Percentiles rank a stretch among this genome's conserved stretches.
phyloP scores from a whole-genome alignment of 805 yeast genomes.

The Candida nanaspora region DNA sequence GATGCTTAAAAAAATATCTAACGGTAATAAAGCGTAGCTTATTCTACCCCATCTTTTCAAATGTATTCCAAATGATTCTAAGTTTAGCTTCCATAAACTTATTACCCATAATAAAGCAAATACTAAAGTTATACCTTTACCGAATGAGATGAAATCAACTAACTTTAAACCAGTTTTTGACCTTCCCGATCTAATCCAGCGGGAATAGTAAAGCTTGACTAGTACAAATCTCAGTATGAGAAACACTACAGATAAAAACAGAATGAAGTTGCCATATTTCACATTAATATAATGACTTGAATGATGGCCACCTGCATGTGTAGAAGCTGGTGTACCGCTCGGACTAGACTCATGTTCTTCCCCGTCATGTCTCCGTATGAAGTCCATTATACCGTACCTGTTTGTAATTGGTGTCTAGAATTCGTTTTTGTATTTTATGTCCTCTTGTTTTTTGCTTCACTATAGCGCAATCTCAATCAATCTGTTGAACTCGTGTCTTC shows the following conservation, averaged over 20 bases:
- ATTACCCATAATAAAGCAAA: constrained; percentile 12
- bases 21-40: constrained; percentile 49
- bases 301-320: neutral
- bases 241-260: constrained; percentile 36
- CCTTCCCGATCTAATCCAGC: constrained; percentile 32
- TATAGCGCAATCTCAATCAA: too few species aligned
- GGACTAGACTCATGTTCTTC: constrained; percentile 3
- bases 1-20: constrained; percentile 47
- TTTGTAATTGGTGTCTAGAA: too few species aligned
- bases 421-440: too few species aligned
- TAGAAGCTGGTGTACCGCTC: constrained; percentile 36
- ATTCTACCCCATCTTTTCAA: constrained; percentile 58
- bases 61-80: constrained; percentile 26
- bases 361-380: neutral
- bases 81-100: constrained; percentile 27
- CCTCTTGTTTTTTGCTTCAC: too few species aligned
- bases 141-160: constrained; percentile 19
- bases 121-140: neutral
- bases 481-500: too few species aligned
- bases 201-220: constrained; percentile 15
- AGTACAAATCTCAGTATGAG: constrained; percentile 25
- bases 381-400: neutral
- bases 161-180: constrained; percentile 28
- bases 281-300: constrained; percentile 48
- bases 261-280: constrained; percentile 50